These are phyloP conservation scores for Musa itinerans DNA, from an alignment of 176 grass and related monocot species.

Conservation along the genomic window DNA sequence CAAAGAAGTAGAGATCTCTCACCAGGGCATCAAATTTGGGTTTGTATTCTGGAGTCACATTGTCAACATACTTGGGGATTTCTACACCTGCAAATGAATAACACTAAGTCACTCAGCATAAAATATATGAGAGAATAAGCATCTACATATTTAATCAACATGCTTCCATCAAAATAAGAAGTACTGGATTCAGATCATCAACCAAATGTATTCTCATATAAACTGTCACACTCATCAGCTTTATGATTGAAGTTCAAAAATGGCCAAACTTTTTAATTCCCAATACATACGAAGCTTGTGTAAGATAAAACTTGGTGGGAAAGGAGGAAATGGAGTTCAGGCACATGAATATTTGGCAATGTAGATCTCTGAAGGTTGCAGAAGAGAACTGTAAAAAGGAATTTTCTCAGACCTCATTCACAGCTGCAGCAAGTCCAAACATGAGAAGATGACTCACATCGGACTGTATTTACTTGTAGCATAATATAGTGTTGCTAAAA, in stretches of 20 bases:
- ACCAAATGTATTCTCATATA: no score
- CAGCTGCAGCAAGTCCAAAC: background rate
- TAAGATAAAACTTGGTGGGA: no score
- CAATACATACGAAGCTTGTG: no score
- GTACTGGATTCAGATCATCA: no score
- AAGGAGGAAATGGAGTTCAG: no score
- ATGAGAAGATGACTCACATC: background rate
- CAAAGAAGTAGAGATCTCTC: constrained; percentile 8
- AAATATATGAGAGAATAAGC: background rate
- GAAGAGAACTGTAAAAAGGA: background rate
- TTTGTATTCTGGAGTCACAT: constrained; percentile 73
- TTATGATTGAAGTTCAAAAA: no score
- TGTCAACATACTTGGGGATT: constrained; percentile 82
- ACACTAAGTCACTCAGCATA: background rate
- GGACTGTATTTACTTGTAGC: background rate
- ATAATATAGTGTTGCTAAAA: no score
- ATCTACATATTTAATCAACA: background rate
- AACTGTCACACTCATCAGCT: no score
- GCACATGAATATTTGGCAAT: no score
- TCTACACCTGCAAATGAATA: constrained; percentile 53
- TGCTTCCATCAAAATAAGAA: background rate
- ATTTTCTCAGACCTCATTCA: background rate
- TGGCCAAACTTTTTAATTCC: no score
- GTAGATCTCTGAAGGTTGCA: background rate
- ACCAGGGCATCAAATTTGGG: constrained; percentile 89